Evolutionary conservation across 441 rosid genomes (phyloP).

Genomic region (Breynia disticha): DNA sequence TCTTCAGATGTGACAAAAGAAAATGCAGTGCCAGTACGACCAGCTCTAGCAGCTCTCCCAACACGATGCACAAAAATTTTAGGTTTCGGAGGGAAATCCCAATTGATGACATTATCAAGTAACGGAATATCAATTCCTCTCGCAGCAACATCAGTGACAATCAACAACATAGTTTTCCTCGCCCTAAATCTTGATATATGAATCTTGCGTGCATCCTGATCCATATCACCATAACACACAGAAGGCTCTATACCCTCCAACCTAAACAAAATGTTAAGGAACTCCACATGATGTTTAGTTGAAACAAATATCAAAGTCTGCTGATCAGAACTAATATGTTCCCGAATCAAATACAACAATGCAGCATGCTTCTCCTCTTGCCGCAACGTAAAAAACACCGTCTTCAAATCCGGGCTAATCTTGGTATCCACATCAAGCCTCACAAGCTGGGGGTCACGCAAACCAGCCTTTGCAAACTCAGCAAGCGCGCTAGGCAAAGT

Average conservation of each 20-base stretch:
- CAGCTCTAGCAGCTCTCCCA: slow-evolving; percentile 94
- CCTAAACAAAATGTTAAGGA: slow-evolving; percentile 62
- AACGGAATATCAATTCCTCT: slow-evolving; percentile 95
- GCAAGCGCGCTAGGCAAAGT: slow-evolving; percentile 94
- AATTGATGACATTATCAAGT: slow-evolving; percentile 93
- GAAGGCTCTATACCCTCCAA: slow-evolving; percentile 81
- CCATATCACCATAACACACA: slow-evolving; percentile 97
- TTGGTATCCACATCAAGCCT: slow-evolving; percentile 81
- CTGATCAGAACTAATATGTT: slow-evolving; percentile 60
- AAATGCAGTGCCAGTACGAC: slow-evolving; percentile 81
- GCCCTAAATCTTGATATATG: slow-evolving; percentile 79
- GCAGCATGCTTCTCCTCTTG: slow-evolving; percentile 91
- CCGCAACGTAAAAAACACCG: slow-evolving; percentile 56
- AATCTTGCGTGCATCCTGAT: slow-evolving; percentile 91
- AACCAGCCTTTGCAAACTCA: slow-evolving; percentile 90
- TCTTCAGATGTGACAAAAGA: slow-evolving; percentile 88
- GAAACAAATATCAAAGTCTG: slow-evolving; percentile 90
- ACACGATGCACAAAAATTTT: slow-evolving; percentile 92
- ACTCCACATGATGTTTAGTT: slow-evolving; percentile 95
- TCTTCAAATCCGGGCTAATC: slow-evolving; percentile 84
- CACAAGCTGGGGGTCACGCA: slow-evolving; percentile 87
- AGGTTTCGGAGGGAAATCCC: slow-evolving; percentile 96
- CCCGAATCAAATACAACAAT: slow-evolving; percentile 66
- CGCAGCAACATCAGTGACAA: slow-evolving; percentile 95
- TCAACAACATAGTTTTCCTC: slow-evolving; percentile 71